These are phyloP conservation scores for Cyathus striatus DNA, from an alignment of 768 basidiomycete species.

Conservation along the genomic window DNA sequence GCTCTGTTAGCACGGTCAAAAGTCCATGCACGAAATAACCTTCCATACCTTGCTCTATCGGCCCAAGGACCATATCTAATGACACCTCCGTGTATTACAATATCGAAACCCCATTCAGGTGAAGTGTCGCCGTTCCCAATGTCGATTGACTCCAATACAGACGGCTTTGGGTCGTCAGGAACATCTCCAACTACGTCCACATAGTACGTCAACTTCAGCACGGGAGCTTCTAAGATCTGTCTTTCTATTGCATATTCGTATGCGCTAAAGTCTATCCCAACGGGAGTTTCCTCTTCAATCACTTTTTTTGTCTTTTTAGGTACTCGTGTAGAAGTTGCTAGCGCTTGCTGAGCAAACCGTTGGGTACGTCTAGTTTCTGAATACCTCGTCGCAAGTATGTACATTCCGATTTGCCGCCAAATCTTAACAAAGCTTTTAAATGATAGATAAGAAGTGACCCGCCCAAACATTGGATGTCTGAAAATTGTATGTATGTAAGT, in stretches of 20 bases:
- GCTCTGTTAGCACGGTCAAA: conserved; percentile 5
- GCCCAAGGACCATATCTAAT: conserved; percentile 95
- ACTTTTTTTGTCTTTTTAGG: conserved; percentile 25
- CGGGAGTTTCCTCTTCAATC: conserved; percentile 47
- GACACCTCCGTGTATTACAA: conserved; percentile 71
- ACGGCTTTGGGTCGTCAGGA: conserved; percentile 28
- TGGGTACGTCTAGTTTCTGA: conserved; percentile 24
- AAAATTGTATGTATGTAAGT: conserved; percentile 9
- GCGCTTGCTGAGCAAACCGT: conserved; percentile 14
- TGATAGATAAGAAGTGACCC: conserved; percentile 25
- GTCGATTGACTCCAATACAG: conserved; percentile 46
- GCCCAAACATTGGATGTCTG: conserved; percentile 24
- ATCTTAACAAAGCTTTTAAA: conserved; percentile 40
- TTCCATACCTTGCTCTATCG: conserved; percentile 76
- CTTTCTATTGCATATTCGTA: conserved; percentile 88
- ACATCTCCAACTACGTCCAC: conserved; percentile 80
- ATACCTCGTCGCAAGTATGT: conserved; percentile 30
- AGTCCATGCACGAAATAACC: neutral
- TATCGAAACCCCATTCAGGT: conserved; percentile 92
- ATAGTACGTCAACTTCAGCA: conserved; percentile 82
- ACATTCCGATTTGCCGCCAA: conserved; percentile 51
- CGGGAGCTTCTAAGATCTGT: conserved; percentile 72
- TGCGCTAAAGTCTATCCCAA: conserved; percentile 49
- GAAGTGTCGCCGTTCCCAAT: conserved; percentile 83
- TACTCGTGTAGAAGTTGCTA: conserved; percentile 3